Evolutionary conservation across 2,329 filamentous ascomycete genomes (phyloP).

Genomic region (Colletotrichum acutatum): DNA sequence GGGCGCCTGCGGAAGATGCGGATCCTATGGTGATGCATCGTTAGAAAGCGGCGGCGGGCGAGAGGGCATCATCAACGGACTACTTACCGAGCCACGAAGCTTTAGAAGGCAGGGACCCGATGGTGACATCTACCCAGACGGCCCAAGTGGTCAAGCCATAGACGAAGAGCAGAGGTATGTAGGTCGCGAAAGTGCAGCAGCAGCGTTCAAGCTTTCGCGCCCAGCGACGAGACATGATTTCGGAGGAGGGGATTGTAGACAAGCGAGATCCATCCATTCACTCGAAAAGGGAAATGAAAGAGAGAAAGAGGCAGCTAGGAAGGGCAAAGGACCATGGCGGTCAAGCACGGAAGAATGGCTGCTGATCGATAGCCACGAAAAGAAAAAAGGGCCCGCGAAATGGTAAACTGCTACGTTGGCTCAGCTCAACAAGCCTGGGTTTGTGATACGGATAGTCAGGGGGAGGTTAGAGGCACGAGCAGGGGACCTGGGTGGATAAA

Average conservation of each 20-base stretch:
- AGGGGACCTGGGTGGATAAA: conserved; percentile 5
- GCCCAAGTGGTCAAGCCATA: conserved; percentile 95
- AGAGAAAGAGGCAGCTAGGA: conserved; percentile 9
- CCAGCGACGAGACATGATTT: conserved; percentile 69
- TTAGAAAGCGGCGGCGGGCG: conserved; percentile 30
- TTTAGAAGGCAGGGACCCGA: conserved; percentile 69
- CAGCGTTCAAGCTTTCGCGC: conserved; percentile 80
- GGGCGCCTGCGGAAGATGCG: conserved; percentile 69
- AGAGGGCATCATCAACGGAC: conserved; percentile 19
- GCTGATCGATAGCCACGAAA: conserved; percentile 12
- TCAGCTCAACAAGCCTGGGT: conserved; percentile 11
- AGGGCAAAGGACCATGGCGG: conserved; percentile 28
- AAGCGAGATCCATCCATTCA: conserved; percentile 35
- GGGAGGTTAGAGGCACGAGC: conserved; percentile 6
- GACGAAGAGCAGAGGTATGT: conserved; percentile 89
- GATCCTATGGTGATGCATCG: conserved; percentile 54
- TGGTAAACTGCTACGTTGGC: conserved; percentile 4
- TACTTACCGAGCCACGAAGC: conserved; percentile 68
- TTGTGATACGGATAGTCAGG: conserved; percentile 20
- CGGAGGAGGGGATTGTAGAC: conserved; percentile 41
- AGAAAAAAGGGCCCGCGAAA: conserved; percentile 16
- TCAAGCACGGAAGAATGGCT: conserved; percentile 18
- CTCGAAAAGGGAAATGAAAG: conserved; percentile 8
- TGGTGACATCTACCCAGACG: conserved; percentile 83
- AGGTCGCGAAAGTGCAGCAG: conserved; percentile 83